Conservation (phyloP, 768 basidiomycete genomes). For the Albatrellus ellisii region DNA sequence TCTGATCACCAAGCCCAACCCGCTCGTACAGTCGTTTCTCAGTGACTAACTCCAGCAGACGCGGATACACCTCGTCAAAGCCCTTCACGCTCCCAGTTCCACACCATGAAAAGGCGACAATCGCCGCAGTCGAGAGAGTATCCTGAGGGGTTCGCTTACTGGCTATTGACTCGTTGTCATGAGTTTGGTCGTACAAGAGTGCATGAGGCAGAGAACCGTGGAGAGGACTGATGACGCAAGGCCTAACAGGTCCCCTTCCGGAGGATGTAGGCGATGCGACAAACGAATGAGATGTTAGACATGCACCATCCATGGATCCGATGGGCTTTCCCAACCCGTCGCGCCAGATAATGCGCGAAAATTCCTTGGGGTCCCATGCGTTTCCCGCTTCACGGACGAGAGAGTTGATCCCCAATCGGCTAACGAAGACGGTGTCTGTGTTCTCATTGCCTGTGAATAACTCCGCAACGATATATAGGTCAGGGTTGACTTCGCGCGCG, state of each 20-base stretch:
- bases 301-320: conserved; percentile 91
- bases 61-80: conserved; percentile 95
- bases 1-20: conserved; percentile 31
- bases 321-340: conserved; percentile 91
- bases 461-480: conserved; percentile 96
- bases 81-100: conserved; percentile 93
- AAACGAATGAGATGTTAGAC: conserved; percentile 43
- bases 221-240: conserved; percentile 64
- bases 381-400: conserved; percentile 94
- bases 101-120: conserved; percentile 82
- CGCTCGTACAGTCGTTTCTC: conserved; percentile 76
- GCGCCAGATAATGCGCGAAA: conserved; percentile 78
- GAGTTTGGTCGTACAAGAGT: conserved; percentile 88
- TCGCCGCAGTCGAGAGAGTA: conserved; percentile 83
- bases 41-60: conserved; percentile 76
- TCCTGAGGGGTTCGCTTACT: conserved; percentile 92
- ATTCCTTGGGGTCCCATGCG: conserved; percentile 78
- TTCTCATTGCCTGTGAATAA: conserved; percentile 94
- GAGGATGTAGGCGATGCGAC: conserved; percentile 75
- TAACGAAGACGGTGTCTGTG: conserved; percentile 85
- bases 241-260: conserved; percentile 65
- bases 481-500: conserved; percentile 76
- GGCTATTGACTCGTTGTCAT: conserved; percentile 90
- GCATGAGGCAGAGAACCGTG: conserved; percentile 87
- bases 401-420: conserved; percentile 85